These are phyloP conservation scores for Lactarius vividus DNA, from an alignment of 768 basidiomycete species.

Conservation along the genomic window DNA sequence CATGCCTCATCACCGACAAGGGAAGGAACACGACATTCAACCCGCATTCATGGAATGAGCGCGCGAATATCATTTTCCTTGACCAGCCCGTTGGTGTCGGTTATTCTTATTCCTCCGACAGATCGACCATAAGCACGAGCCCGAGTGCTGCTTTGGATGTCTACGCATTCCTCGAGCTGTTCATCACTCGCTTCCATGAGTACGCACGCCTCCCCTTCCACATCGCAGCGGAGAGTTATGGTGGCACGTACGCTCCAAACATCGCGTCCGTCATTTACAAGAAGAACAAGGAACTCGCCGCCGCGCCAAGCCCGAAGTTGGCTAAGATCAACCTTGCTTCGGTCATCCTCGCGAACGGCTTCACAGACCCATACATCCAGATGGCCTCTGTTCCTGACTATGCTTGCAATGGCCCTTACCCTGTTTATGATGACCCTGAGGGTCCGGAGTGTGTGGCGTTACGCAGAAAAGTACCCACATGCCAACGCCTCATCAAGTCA, in stretches of 20 bases:
- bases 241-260: constrained; percentile 73
- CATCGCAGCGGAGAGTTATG: constrained; percentile 77
- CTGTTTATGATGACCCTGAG: constrained; percentile 63
- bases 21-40: constrained; percentile 69
- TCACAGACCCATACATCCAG: constrained; percentile 81
- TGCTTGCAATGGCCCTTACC: constrained; percentile 78
- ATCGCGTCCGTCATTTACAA: constrained; percentile 81
- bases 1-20: constrained; percentile 23
- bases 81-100: constrained; percentile 87
- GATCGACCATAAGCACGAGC: constrained; percentile 70
- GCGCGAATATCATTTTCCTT: constrained; percentile 76
- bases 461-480: constrained; percentile 47
- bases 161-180: constrained; percentile 78
- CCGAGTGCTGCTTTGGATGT: constrained; percentile 91
- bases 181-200: constrained; percentile 69
- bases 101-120: constrained; percentile 79
- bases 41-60: constrained; percentile 79
- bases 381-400: constrained; percentile 80
- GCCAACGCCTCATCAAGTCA: constrained; percentile 48
- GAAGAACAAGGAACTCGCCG: constrained; percentile 62
- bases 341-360: constrained; percentile 83
- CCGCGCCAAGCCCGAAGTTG: constrained; percentile 46
- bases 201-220: constrained; percentile 73
- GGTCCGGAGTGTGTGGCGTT: constrained; percentile 48
- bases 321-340: constrained; percentile 78